Conservation (phyloP, 2,329 filamentous ascomycete genomes). For the Verticillium albo-atrum region DNA sequence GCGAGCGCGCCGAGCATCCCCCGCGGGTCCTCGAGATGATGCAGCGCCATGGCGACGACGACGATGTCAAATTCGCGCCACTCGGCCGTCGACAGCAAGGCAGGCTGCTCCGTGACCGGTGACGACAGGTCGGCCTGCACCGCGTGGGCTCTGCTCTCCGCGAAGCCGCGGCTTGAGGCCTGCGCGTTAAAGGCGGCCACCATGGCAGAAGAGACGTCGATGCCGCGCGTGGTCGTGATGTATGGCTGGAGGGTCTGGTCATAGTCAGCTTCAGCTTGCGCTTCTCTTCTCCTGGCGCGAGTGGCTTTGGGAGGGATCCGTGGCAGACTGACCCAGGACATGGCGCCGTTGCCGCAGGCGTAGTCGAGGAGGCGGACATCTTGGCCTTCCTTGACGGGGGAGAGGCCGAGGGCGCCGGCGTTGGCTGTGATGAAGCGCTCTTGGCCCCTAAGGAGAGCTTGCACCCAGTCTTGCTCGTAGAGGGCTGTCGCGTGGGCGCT, state of each 20-base stretch:
- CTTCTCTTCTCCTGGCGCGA: too few species aligned
- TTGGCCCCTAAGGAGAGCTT: conserved; percentile 7
- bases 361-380: conserved; percentile 13
- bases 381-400: background rate
- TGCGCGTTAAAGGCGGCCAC: conserved; percentile 24
- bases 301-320: too few species aligned
- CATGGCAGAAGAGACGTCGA: conserved; percentile 29
- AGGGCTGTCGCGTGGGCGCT: conserved; percentile 8
- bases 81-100: conserved; percentile 11
- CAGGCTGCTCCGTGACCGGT: conserved; percentile 13
- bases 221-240: conserved; percentile 23
- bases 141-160: conserved; percentile 21
- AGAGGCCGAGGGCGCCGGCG: conserved; percentile 5
- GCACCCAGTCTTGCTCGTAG: conserved; percentile 12
- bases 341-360: conserved; percentile 13
- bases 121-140: conserved; percentile 22
- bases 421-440: conserved; percentile 8
- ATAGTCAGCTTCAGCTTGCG: background rate
- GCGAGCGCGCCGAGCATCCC: conserved; percentile 21
- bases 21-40: conserved; percentile 25
- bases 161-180: conserved; percentile 17
- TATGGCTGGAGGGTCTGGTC: conserved; percentile 24
- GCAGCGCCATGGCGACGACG: conserved; percentile 29
- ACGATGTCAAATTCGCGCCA: conserved; percentile 24
- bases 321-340: conserved; percentile 8